These are phyloP conservation scores for Physocladia obscura DNA, from an alignment of 192 early-diverging fungal species.

Conservation along the genomic window DNA sequence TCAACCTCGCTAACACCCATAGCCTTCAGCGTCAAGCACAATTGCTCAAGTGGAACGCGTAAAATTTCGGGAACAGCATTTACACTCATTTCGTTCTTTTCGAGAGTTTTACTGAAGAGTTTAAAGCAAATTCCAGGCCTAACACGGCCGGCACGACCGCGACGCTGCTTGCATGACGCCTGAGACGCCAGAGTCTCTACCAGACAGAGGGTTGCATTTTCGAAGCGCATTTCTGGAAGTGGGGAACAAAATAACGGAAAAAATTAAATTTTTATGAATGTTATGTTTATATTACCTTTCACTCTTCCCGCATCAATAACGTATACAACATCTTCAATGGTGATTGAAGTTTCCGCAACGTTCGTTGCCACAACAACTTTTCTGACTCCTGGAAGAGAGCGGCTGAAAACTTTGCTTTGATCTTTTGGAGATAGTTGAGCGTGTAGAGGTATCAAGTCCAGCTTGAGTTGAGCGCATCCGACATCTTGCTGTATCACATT, in stretches of 20 bases:
- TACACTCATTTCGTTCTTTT: slow-evolving; percentile 36
- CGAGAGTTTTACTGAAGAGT: slow-evolving; percentile 38
- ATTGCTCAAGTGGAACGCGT: slow-evolving; percentile 79
- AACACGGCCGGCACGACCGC: slow-evolving; percentile 85
- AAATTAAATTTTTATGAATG: too few relatives aligned
- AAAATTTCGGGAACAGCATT: slow-evolving; percentile 79
- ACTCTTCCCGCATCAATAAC: slow-evolving; percentile 78
- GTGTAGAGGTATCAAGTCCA: slow-evolving; percentile 60
- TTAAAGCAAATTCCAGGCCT: slow-evolving; percentile 72
- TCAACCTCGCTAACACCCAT: slow-evolving; percentile 35
- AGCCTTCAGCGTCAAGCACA: slow-evolving; percentile 69
- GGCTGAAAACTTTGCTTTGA: slow-evolving; percentile 65
- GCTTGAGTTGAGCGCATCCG: neutral
- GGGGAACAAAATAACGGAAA: too few relatives aligned
- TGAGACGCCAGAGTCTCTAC: slow-evolving; percentile 66
- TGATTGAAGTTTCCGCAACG: slow-evolving; percentile 77
- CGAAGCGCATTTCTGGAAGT: slow-evolving; percentile 48
- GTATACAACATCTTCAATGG: slow-evolving; percentile 69
- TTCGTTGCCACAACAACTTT: slow-evolving; percentile 84
- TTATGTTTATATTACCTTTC: slow-evolving; percentile 36
- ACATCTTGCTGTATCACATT: slow-evolving; percentile 41
- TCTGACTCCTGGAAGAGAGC: slow-evolving; percentile 43
- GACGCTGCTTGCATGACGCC: slow-evolving; percentile 68
- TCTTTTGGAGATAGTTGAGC: slow-evolving; percentile 53
- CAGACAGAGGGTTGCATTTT: slow-evolving; percentile 36